Conservation (phyloP, 78 protist species). For the Diacronema lutheri region DNA sequence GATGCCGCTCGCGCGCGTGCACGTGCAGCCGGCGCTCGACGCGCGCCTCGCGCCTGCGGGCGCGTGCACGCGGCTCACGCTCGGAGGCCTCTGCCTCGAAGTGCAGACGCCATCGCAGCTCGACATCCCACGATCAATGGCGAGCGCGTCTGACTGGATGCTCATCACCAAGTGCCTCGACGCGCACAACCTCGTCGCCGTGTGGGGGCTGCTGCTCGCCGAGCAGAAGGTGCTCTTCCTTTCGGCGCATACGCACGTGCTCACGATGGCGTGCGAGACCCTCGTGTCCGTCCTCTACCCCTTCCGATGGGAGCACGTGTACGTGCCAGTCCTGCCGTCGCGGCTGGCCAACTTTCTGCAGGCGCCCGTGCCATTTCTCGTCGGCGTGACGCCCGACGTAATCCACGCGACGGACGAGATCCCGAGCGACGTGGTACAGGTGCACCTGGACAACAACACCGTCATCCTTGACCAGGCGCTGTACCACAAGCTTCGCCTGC, state of each 20-base stretch:
- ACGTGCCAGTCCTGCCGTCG: conserved; percentile 33
- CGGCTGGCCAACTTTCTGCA: not conserved
- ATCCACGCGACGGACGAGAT: not conserved
- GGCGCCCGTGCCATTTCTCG: conserved; percentile 6
- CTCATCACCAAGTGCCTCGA: conserved; percentile 3
- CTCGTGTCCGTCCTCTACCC: conserved; percentile 16
- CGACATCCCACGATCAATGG: not conserved
- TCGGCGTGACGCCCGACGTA: not conserved
- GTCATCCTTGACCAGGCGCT: not conserved
- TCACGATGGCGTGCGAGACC: conserved; percentile 30
- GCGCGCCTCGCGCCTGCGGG: not conserved
- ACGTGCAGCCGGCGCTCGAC: not conserved
- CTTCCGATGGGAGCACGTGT: conserved; percentile 30
- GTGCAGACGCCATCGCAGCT: not conserved
- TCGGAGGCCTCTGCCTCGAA: not conserved
- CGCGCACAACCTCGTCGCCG: not conserved
- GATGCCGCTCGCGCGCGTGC: not conserved
- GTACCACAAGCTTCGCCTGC: not conserved
- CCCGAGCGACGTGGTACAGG: conserved; percentile 9
- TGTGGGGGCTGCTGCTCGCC: conserved; percentile 23
- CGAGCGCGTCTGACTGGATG: not conserved
- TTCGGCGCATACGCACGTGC: not conserved
- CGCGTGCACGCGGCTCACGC: not conserved
- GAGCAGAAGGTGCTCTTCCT: conserved; percentile 25
- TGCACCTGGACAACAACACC: not conserved